Base-by-base conservation (phyloP, 257 asterid species). In the Mitragyna speciosa region DNA sequence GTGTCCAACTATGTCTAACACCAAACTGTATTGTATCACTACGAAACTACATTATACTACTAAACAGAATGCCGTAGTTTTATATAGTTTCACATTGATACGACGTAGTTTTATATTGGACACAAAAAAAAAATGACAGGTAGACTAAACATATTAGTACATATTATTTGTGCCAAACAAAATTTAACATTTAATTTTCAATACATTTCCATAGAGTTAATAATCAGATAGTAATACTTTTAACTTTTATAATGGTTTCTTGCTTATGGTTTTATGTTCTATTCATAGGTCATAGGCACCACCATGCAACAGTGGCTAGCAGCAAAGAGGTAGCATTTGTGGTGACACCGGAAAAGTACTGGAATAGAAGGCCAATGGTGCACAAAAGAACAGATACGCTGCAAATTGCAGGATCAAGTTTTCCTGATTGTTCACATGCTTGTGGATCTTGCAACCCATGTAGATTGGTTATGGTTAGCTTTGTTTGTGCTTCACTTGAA, bases 361-460 rank as follows among this genome's bases (percentile, higher is more conserved):
- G 79, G 80, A 71, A 72, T 1, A 76, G 70, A 68, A 81, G 73
- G 68, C 76, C 76, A 15, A 43, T 66, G 77, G 72, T 30, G 81
- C 89, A 83, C 47, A 85, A 79, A 80, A 72, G 89, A 73, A 88
- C 87, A 5, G 88, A 87, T 6, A 63, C 90, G 14, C 66, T 86
- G 33, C 92, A 81, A 81, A 83, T 88, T 0, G 96, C 94, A 12
- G 98, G 98, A 73, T 94, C 98, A 41, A 78, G 93, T 51, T 88
- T 94, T 51, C 96, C 97, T 3, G 96, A 94, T 83, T 94, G 97
- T 82, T 88, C 89, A 0, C 97, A 94, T 72, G 97, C 98, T 0
- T 94, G 98, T 84, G 98, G 98, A 66, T 93, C 98, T 41, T 94
- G 98, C 84, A 89, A 87, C 41, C 98, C 98, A 10, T 94, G 98